Evolutionary conservation across 345 rosid species (phyloP), one percentile per base, ranked within the genome.

Genomic region (Citrus hindsii): DNA sequence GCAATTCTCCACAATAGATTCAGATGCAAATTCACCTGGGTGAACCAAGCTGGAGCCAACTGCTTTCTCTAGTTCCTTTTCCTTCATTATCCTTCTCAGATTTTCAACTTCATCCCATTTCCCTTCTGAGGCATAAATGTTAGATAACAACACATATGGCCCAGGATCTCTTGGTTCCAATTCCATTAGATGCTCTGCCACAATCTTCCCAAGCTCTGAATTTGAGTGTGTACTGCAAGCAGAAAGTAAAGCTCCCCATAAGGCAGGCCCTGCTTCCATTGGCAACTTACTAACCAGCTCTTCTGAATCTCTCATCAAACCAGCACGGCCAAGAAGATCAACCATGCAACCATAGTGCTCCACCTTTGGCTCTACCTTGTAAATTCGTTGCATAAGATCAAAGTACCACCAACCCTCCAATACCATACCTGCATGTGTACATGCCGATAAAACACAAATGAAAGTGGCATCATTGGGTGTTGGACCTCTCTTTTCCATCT

Each of bases 391-490:
- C 92, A 89, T 86, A 28, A 82, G 82, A 80, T 85, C 83, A 76
- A 91, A 89, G 71, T 71, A 82, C 88, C 92, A 87, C 93, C 94
- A 88, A 63, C 92, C 94, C 88, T 91, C 93, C 37, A 87, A 76
- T 81, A 89, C 77, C 88, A 89, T 83, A 73, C 90, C 90, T 0
- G 88, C 82, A 65, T 84, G 80, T 21, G 74, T 74, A 73, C 93
- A 92, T 2, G 93, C 91, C 64, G 92, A 89, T 71, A 90, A 80
- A 80, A 85, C 40, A 33, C 94, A 79, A 51, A 89, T 79, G 74
- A 87, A 89, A 83, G 91, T 89, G 70, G 87, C 83, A 73, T 71
- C 85, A 82, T 90, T 83, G 6, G 91, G 89, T 56, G 32, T 53
- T n/a, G 82, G 74, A 56, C 92, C 86, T 63, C 80, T 76, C 79